A percentile compares a stretch with the other conserved stretches of the same genome.
Conservation (phyloP, 768 basidiomycete genomes). For the Nidularia pulvinata region DNA sequence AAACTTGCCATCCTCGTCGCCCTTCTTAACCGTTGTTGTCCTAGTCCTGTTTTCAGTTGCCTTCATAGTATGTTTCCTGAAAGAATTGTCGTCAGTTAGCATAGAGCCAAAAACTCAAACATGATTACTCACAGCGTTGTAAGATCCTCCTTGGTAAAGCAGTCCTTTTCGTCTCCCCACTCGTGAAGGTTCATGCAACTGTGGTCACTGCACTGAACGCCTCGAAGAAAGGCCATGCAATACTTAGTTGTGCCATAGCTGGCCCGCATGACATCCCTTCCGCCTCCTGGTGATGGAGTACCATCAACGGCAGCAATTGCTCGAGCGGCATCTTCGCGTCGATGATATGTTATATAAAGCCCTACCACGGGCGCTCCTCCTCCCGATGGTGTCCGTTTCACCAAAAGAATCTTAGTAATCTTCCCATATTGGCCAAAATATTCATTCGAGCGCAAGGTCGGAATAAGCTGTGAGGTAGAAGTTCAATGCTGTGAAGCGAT, state of each 20-base stretch:
- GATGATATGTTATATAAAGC: conserved; percentile 95
- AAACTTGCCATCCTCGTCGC: conserved; percentile 57
- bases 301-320: conserved; percentile 95
- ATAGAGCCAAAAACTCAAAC: not conserved
- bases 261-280: conserved; percentile 87
- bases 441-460: conserved; percentile 90
- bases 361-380: conserved; percentile 79
- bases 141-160: conserved; percentile 95
- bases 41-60: conserved; percentile 75
- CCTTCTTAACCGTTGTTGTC: conserved; percentile 49
- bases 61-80: conserved; percentile 92
- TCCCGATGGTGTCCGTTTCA: conserved; percentile 82
- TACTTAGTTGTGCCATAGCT: conserved; percentile 98
- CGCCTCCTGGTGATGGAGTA: conserved; percentile 85
- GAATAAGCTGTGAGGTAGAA: conserved; percentile 63
- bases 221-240: conserved; percentile 93
- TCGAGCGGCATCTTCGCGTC: conserved; percentile 92
- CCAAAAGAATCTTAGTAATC: conserved; percentile 92
- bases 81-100: conserved; percentile 6
- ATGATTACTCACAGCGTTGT: conserved; percentile 72
- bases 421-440: conserved; percentile 99
- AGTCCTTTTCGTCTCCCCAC: conserved; percentile 98
- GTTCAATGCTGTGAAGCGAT: conserved; percentile 7
- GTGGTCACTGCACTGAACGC: conserved; percentile 80
- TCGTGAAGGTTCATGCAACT: conserved; percentile 96